Base-by-base conservation (phyloP, 805 yeast species). In the Ogataea wickerhamii region DNA sequence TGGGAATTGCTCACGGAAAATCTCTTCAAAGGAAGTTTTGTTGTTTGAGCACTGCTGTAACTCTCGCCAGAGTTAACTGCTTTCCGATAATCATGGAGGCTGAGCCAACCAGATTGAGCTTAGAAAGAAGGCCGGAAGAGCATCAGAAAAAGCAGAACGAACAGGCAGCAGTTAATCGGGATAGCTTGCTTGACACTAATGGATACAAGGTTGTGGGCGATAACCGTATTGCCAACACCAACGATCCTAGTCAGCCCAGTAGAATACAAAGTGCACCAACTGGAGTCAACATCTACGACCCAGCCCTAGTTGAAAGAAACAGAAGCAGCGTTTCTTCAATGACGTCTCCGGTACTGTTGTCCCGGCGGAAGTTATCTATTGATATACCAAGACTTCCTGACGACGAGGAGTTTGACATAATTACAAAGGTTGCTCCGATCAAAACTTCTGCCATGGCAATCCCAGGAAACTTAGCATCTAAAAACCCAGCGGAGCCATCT, bases 311-410 rank as follows among this genome's bases (percentile, higher is more conserved):
- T 13, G 19, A 20, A 26, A 31, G 24, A 13, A 12, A 30, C 16
- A 20, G 28, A 28, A 26, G 36, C 6, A 20, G 39, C 10, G 35
- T 19, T 13, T 40, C 43, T 21, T 35, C 43, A 13, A 24, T 23
- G 18, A 18, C 28, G 6, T 18, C 36, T 13, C 38, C 42, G 8
- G 24, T 11, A n/a, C 13, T 8, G 12, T 10, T 18, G 16, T 6
- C 40, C 7, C 38, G 40, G 25, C 37, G 52, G 24, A 45, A 38
- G 34, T 28, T 46, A n/a, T 48, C 53, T 12, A 32, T 47, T 10
- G 53, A 49, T 18, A 41, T 48, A 20, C 59, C 60, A 3, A 40
- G 52, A 30, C 33, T 55, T 7, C 58, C 60, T 2, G 59, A 55
- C 34, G 57, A 55, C 28, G 53, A 51, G 29, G 32, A 38, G 13